A percentile compares a stretch with the other conserved stretches of the same genome.
phyloP scores from a whole-genome alignment of 768 basidiomycete genomes.

The Artomyces pyxidatus region DNA sequence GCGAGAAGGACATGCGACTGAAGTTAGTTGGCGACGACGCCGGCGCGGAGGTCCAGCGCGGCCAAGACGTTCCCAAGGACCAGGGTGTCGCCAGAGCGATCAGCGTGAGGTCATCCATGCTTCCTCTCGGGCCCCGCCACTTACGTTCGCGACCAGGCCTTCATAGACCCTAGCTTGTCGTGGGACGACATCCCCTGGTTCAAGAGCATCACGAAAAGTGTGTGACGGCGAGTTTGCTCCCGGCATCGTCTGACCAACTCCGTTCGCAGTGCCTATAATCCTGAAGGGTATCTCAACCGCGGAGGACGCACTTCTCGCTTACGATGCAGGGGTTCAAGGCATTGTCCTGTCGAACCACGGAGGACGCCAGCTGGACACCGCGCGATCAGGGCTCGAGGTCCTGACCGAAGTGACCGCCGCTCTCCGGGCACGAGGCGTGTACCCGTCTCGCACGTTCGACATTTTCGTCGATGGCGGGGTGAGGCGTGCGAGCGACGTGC shows the following conservation, averaged over 20 bases:
- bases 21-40: neutral
- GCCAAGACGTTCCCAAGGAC: neutral
- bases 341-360: conserved; percentile 87
- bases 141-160: conserved; percentile 44
- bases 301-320: conserved; percentile 85
- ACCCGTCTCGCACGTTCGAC: conserved; percentile 72
- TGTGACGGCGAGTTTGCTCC: neutral
- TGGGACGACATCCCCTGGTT: conserved; percentile 77
- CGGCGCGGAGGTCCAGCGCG: neutral
- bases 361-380: conserved; percentile 65
- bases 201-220: conserved; percentile 47
- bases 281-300: conserved; percentile 79
- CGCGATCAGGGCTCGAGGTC: conserved; percentile 86
- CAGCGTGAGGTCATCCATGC: neutral
- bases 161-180: conserved; percentile 83
- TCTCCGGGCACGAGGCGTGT: conserved; percentile 58
- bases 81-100: conserved; percentile 5
- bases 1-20: conserved; percentile 53
- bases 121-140: neutral
- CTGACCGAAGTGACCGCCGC: conserved; percentile 77
- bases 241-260: conserved; percentile 3
- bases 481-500: conserved; percentile 75
- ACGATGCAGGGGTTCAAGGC: conserved; percentile 64
- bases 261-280: conserved; percentile 71
- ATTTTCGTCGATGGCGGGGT: conserved; percentile 91